phyloP scores from a whole-genome alignment of 2,329 filamentous ascomycete genomes.

The Microsporum ferrugineum region DNA sequence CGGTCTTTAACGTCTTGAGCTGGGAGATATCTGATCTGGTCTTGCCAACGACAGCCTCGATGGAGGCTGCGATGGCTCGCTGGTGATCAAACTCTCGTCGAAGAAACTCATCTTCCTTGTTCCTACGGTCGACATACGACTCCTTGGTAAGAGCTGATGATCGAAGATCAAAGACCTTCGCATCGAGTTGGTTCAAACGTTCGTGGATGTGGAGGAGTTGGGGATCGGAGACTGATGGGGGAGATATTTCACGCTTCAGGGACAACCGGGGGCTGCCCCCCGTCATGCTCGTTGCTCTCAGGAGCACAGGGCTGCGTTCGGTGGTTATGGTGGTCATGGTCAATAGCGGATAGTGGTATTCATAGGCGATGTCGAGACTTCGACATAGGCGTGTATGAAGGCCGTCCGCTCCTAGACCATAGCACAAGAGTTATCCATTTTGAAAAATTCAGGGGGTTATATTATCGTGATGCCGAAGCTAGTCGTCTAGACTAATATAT shows the following conservation, averaged over 20 bases:
- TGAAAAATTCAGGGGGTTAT: neutral
- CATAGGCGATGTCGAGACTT: conserved; percentile 4
- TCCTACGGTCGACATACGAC: conserved; percentile 29
- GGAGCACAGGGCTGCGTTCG: conserved; percentile 26
- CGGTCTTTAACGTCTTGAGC: conserved; percentile 16
- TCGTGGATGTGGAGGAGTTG: conserved; percentile 29
- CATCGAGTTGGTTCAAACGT: conserved; percentile 29
- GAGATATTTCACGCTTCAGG: conserved; percentile 25
- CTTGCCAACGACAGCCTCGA: conserved; percentile 25
- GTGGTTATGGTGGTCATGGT: conserved; percentile 18
- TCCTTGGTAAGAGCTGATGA: conserved; percentile 30
- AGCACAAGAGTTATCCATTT: neutral
- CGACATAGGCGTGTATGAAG: conserved; percentile 1
- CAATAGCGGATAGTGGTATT: neutral
- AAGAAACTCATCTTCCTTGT: conserved; percentile 30
- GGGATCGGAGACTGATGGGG: conserved; percentile 24
- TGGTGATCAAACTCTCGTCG: conserved; percentile 30
- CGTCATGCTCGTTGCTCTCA: conserved; percentile 29
- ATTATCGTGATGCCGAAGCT: neutral
- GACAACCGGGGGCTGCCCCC: conserved; percentile 24
- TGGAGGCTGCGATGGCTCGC: conserved; percentile 24
- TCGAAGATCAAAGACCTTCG: conserved; percentile 28
- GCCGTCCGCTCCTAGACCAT: conserved; percentile 2
- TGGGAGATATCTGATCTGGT: conserved; percentile 21
- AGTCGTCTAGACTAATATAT: neutral